Evolutionary conservation across 345 rosid genomes (phyloP).

Genomic region (Dipteronia sinensis): DNA sequence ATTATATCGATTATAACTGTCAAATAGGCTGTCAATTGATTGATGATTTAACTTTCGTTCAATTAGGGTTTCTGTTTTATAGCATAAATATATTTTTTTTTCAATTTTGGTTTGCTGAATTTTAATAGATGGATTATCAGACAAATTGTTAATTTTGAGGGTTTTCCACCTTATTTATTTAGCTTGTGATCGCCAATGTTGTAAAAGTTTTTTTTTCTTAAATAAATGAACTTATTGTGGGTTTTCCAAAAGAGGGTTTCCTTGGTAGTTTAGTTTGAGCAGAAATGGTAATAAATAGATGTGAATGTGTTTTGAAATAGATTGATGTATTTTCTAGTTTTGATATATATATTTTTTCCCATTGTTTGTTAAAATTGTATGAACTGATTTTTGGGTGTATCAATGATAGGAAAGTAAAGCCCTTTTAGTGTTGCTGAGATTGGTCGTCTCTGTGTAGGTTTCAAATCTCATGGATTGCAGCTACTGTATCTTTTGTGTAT

Average conservation of each 20-base stretch:
- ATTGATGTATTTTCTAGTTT: not conserved
- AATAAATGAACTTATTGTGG: not conserved
- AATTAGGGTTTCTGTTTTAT: constrained; percentile 37
- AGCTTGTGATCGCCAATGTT: not conserved
- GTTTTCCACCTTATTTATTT: not conserved
- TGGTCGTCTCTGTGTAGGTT: not conserved
- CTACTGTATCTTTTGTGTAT: not conserved
- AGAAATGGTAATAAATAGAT: no score
- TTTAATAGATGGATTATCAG: not conserved
- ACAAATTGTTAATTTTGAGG: constrained; percentile 1
- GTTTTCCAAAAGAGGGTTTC: not conserved
- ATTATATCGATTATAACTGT: constrained; percentile 11
- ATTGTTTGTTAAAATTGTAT: not conserved
- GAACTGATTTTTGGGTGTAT: not conserved
- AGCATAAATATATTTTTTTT: constrained; percentile 12
- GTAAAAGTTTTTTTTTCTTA: not conserved
- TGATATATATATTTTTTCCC: not conserved
- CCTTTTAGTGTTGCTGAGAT: not conserved
- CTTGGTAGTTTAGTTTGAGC: constrained; percentile 8
- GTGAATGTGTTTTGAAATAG: not conserved
- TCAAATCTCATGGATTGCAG: not conserved
- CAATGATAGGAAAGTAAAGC: not conserved
- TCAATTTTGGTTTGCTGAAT: constrained; percentile 15
- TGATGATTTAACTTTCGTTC: constrained; percentile 14
- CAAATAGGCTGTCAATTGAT: constrained; percentile 6